Evolutionary conservation across 2,329 filamentous ascomycete genomes (phyloP), one percentile per base, ranked within the genome.

Genomic region (Fusarium brevicatenulatum): DNA sequence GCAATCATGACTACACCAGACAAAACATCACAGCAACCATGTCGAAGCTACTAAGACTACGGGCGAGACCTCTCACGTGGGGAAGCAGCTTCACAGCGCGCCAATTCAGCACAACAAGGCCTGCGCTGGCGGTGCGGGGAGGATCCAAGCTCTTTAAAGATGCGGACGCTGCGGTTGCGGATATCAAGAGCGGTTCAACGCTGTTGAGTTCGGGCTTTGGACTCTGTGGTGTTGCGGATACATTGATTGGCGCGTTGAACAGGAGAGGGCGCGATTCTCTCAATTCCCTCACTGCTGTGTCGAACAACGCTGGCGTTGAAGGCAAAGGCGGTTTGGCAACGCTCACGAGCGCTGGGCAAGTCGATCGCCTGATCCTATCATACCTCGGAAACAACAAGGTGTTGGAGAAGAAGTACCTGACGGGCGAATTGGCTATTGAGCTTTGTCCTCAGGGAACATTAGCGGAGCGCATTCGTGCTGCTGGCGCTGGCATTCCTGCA

Each of bases 141-240:
- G 59, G 66, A 4, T 87, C 86, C 2, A 89, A 89, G 75, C 74
- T 89, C 4, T 88, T 82, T 73, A 79, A 79, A 7, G 88, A 85
- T 8, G 91, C 92, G 23, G 91, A 92, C 70, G 89, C 89, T 46
- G 93, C 93, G 10, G 88, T 95, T 44, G 88, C 89, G 6, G 92
- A 94, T 78, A 84, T 95, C 63, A 85, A 91, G 78, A 91, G 92
- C 76, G 89, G 92, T 61, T 91, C 90, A 16, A 92, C 89, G 0
- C 85, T 95, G 40, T 84, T 95, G 62, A 94, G 92, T 78, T 91
- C 93, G 21, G 93, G 93, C 3, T 95, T 95, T 80, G 93, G 93
- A n/a, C 87, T 95, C 18, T 95, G 92, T 75, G 93, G 93, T 72
- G 91, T 95, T 23, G 90, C 91, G 61, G 92, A 94, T 78, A 94